Evolutionary conservation across 2,329 filamentous ascomycete genomes (phyloP).

Genomic region (Fusarium sp.): DNA sequence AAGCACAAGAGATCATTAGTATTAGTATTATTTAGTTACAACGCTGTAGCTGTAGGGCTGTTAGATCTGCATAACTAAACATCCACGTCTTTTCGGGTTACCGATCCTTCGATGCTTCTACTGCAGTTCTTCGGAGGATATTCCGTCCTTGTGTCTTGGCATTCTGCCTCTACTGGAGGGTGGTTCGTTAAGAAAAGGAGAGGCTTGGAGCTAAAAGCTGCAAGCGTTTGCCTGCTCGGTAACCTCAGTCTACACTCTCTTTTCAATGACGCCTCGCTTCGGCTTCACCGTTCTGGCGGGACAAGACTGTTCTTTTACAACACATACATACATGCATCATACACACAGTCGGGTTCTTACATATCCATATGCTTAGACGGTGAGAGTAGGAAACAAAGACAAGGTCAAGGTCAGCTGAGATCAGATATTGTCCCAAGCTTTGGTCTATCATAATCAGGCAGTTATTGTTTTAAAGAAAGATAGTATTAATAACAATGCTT

Average conservation of each 20-base stretch:
- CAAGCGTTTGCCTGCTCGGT: conserved; percentile 8
- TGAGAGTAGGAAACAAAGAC: neutral
- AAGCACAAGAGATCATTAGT: neutral
- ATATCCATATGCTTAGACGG: conserved; percentile 1
- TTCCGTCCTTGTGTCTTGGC: conserved; percentile 28
- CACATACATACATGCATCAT: neutral
- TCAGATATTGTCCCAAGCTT: neutral
- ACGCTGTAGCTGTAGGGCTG: neutral
- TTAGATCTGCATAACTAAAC: neutral
- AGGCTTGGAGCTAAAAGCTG: conserved; percentile 24
- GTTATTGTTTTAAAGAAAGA: neutral
- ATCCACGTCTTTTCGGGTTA: neutral
- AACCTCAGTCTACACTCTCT: neutral
- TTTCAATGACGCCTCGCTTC: conserved; percentile 15
- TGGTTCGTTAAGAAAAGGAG: neutral
- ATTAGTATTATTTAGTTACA: neutral
- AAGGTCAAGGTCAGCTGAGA: conserved; percentile 9
- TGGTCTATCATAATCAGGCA: neutral
- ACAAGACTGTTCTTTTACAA: neutral
- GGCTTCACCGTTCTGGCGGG: conserved; percentile 34
- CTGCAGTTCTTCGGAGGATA: conserved; percentile 13
- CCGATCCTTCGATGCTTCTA: conserved; percentile 19
- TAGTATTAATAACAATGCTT: neutral
- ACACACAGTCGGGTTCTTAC: conserved; percentile 14
- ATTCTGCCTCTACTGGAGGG: neutral